Conservation (phyloP, 345 rosid species). For the Aquilaria sinensis region DNA sequence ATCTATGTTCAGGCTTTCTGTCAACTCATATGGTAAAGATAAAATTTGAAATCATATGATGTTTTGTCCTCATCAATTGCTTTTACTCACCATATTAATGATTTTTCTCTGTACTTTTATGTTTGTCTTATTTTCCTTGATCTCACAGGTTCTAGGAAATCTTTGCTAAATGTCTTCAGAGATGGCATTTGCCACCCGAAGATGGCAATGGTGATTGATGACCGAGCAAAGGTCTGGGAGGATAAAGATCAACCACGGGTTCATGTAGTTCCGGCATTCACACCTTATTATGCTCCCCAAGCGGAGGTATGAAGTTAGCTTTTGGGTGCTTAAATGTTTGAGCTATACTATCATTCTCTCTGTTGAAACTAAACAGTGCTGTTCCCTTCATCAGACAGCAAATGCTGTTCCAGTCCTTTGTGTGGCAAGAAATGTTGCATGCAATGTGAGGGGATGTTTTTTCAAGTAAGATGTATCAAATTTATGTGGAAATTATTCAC, state of each 20-base stretch:
- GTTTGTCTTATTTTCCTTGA: conserved; percentile 11
- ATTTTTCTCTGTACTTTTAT: not conserved
- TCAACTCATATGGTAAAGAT: conserved; percentile 2
- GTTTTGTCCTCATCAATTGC: not conserved
- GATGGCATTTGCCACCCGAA: conserved; percentile 91
- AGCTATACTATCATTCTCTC: conserved; percentile 7
- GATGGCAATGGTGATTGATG: conserved; percentile 99
- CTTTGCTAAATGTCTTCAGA: conserved; percentile 76
- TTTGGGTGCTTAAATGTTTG: conserved; percentile 10
- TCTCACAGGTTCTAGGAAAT: conserved; percentile 68
- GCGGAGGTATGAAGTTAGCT: conserved; percentile 63
- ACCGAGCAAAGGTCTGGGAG: conserved; percentile 96
- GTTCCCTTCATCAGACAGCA: conserved; percentile 47
- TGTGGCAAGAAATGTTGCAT: conserved; percentile 99
- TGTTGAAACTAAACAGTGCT: conserved; percentile 11
- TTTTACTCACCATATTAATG: not conserved
- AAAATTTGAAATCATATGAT: not conserved
- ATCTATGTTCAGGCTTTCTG: not conserved
- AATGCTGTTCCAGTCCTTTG: conserved; percentile 83
- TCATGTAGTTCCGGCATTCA: conserved; percentile 89
- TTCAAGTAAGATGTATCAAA: conserved; percentile 64
- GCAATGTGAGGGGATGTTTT: conserved; percentile 94
- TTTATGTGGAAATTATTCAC: conserved; percentile 8
- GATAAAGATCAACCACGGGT: conserved; percentile 97
- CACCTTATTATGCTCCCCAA: conserved; percentile 97